Base-by-base conservation (phyloP, 2,329 filamentous ascomycete species). In the Penicillium janthinellum region DNA sequence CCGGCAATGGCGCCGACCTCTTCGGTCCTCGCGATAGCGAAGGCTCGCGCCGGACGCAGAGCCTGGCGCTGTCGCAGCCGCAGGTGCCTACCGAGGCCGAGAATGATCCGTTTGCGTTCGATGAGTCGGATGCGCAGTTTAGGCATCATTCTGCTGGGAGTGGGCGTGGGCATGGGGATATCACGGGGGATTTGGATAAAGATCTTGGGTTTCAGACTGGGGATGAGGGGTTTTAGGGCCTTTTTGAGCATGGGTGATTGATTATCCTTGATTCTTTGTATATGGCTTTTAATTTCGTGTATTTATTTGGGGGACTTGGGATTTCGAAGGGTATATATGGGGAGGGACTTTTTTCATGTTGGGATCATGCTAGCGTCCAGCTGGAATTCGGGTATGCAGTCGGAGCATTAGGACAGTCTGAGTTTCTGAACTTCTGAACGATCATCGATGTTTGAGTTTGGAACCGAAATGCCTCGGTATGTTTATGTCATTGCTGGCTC, bases 111-210 rank as follows among this genome's bases (percentile, higher is more conserved):
- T 70, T 71, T 56, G 38, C 56, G 11, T 14, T 70, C 28, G 54
- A 63, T 11, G 57, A 63, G 12, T 51, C 52, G 8, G 6, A 35
- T 20, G 5, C 11, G 1, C 22, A 31, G 4, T 22, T 20, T n/a
- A 39, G 55, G 2, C 55, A 63, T 47, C 57, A 57, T 41, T 63
- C 64, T 28, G 54, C 57, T 20, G 54, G 58, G 10, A 63, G 61
- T 39, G 53, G 55, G 1, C 42, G 28, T 28, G 25, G 44, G 14
- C 64, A 60, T 41, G 53, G 56, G 5, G 64, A 66, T 50, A 76
- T 77, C 3, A 77, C 75, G 0, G 75, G 75, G 3, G 75, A 77
- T 66, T 56, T 77, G 49, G 75, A 77, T 66, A 63, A 62, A n/a
- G 75, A 77, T 65, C 59, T 77, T 34, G 75, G 75, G 1, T 69